Evolutionary conservation across 345 rosid species (phyloP).

Genomic region (Eucalyptus fibrosa): DNA sequence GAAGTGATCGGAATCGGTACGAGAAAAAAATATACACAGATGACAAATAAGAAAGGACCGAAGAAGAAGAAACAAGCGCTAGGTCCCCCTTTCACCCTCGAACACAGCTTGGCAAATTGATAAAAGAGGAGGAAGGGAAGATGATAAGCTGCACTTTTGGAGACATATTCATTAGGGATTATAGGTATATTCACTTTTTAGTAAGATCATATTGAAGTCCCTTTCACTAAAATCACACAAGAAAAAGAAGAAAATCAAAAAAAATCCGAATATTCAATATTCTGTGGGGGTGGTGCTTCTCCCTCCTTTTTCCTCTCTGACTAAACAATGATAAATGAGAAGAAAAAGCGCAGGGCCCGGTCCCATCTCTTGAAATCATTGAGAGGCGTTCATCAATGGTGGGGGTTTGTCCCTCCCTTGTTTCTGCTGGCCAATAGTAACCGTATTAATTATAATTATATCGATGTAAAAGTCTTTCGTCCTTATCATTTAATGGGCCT

Average conservation of each 20-base stretch:
- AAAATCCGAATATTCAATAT: not conserved
- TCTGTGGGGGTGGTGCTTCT: not conserved
- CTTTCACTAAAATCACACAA: not conserved
- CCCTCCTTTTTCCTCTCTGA: not conserved
- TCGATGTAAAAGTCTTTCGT: not conserved
- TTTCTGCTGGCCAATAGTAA: not conserved
- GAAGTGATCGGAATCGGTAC: not conserved
- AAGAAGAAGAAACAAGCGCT: not conserved
- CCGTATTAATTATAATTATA: not conserved
- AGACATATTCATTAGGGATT: not conserved
- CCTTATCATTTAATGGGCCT: not conserved
- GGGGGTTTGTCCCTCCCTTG: not conserved
- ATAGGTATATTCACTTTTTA: not conserved
- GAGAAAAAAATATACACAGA: not conserved
- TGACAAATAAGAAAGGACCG: not conserved
- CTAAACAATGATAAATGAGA: not conserved
- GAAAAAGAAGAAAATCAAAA: not conserved
- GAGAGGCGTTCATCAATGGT: not conserved
- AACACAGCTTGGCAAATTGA: not conserved
- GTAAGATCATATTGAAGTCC: not conserved
- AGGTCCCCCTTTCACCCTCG: not conserved
- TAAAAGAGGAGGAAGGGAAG: not conserved
- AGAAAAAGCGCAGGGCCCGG: not conserved
- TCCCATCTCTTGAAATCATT: not conserved
- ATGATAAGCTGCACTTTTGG: not conserved